A percentile compares a stretch with the other conserved stretches of the same genome.
phyloP scores from a whole-genome alignment of 2,329 filamentous ascomycete genomes.

The Colletotrichum liaoningense region DNA sequence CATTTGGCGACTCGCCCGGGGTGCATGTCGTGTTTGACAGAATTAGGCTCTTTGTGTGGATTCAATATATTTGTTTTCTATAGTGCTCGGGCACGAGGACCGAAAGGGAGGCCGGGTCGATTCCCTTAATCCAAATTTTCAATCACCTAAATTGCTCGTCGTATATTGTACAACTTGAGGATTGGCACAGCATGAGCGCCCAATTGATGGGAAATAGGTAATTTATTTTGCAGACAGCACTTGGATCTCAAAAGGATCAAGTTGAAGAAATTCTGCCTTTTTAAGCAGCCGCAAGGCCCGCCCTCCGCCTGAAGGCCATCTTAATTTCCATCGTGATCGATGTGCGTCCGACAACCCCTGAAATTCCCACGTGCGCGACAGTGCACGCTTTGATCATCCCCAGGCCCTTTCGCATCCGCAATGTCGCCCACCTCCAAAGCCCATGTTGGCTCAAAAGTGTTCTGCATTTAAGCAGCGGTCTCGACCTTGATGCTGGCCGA shows the following conservation, averaged over 20 bases:
- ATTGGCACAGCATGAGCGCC: neutral
- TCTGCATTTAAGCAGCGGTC: slow-evolving; percentile 23
- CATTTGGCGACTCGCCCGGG: neutral
- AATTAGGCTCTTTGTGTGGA: neutral
- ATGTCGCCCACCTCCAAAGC: neutral
- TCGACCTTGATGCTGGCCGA: slow-evolving; percentile 58
- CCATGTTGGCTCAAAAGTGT: neutral
- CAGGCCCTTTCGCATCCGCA: too few species aligned
- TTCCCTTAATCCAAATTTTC: neutral
- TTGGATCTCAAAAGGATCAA: neutral
- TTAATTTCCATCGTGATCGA: neutral
- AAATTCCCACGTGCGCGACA: neutral
- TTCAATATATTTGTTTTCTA: neutral
- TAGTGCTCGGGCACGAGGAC: neutral
- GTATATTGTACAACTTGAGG: neutral
- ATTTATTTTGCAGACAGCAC: neutral
- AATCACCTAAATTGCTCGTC: neutral
- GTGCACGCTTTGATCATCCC: neutral
- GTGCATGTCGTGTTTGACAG: neutral
- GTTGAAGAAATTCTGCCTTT: neutral
- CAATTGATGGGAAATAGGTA: neutral
- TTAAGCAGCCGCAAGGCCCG: neutral
- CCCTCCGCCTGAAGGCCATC: neutral
- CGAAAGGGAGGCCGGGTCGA: neutral
- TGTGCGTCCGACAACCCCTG: neutral